Evolutionary conservation across 495 filamentous ascomycete species (phyloP), one percentile per base, ranked within the genome.

Genomic region (Achaetomiella virescens): DNA sequence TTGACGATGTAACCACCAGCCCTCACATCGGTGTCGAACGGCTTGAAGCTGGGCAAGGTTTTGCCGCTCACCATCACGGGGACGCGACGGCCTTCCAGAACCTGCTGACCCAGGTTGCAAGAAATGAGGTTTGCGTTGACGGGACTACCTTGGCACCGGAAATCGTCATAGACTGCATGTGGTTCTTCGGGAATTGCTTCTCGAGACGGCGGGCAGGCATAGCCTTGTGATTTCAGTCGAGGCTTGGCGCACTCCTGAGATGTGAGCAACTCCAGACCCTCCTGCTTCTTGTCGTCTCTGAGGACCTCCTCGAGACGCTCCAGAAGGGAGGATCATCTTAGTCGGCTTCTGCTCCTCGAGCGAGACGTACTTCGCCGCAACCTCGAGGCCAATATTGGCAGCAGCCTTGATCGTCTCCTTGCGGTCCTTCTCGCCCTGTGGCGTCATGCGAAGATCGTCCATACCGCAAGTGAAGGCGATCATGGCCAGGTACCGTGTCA

Each of bases 71-170:
- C 89, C 95, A 99, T 99, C 33, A 95, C 81, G 9, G 95, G 95
- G 41, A 99, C 95, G 65, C 95, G 81, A 51, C 91, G 80, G 63
- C 95, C 95, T 77, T 99, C 95, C 60, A 99, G 74, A 72, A 95
- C 88, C 66, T 99, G 95, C 66, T 99, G 95, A 22, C 95, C 95
- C 53, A 99, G 80, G 66, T 97, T 95, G 70, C 91, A 97, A 29
- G 91, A 96, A 75, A 99, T 97, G 52, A 96, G 83, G 62, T 93
- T 96, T 53, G 95, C 95, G 68, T 99, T 99, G 64, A 97, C 95
- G 50, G 78, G 70, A 35, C 80, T 86, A 65, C 95, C 78, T 99
- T 99, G 46, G 95, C 95, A 63, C 95, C 95, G 24, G 95, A 95
- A 2, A 85, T 84, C 10, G 95, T 99, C 95, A 99, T 99, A 57